Base-by-base conservation (phyloP, 2,329 filamentous ascomycete species). In the Ceratocystis variospora region DNA sequence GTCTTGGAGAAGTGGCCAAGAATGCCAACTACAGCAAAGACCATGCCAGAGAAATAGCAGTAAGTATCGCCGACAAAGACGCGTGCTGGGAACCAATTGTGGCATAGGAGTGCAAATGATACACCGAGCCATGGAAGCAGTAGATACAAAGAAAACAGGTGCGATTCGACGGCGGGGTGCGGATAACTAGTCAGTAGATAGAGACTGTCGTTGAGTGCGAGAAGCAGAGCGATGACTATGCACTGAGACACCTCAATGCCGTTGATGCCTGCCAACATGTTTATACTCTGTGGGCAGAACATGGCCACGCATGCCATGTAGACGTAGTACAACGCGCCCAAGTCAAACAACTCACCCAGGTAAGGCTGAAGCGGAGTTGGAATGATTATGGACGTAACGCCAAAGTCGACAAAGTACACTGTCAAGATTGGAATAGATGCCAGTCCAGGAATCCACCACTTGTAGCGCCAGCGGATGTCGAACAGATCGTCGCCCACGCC, bases 31-130 rank as follows among this genome's bases (percentile, higher is more conserved):
- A 96, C 92, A 65, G 93, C 94, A 74, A 99, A 99, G 48, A 97
- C 89, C 91, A 99, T 99, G 70, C 94, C 94, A 0, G 94, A 94
- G 76, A 99, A 96, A 78, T 99, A 99, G 81, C 94, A 99, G 81
- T 97, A 99, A 3, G 94, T 99, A 76, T 99, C 94, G 66, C 94
- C 94, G 8, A 97, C 93, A 73, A 99, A 99, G 8, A 97, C 94
- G 72, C 86, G 87, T 28, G 93, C 90, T 0, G 94, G 94, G 74
- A 91, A 99, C 89, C 91, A 95, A 76, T 99, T 99, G 79, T 99
- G 92, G 74, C 78, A 84, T 73, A 94, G 83, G 17, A 99, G 81
- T 7, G 94, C 94, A 63, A 88, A 76, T 6, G 91, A 96, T 65
- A 96, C 94, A 62, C 91, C 94, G 68, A 97, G 83, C 79, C 97